phyloP scores from a whole-genome alignment of 1,284 basidiomycete genomes.

The Trichosporon coremiiforme region DNA sequence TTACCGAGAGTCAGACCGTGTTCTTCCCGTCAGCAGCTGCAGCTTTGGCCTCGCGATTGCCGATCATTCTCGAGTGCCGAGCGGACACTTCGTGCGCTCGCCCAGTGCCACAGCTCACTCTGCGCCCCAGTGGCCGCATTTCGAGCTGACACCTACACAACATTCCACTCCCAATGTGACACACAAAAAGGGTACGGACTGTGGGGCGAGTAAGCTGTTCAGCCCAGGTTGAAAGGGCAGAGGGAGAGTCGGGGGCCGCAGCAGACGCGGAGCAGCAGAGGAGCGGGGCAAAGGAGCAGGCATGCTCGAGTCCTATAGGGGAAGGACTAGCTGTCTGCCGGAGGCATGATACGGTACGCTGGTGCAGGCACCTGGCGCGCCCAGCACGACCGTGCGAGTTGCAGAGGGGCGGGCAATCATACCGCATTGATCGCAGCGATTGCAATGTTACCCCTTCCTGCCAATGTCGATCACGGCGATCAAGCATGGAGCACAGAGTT shows the following conservation, averaged over 20 bases:
- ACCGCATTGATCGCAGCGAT: not conserved
- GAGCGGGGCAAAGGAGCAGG: too few relatives aligned
- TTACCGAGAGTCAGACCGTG: not conserved
- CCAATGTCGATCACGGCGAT: not conserved
- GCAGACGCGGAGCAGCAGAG: too few relatives aligned
- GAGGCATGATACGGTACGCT: too few relatives aligned
- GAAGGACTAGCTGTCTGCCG: too few relatives aligned
- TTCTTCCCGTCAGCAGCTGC: not conserved
- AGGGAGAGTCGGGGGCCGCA: not conserved
- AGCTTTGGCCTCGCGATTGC: not conserved
- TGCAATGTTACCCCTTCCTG: not conserved
- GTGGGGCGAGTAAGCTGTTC: not conserved
- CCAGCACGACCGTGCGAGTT: too few relatives aligned
- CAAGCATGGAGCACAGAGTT: not conserved
- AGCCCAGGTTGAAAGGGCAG: not conserved
- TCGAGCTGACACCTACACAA: not conserved
- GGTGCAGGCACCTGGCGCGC: too few relatives aligned
- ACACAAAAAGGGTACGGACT: not conserved
- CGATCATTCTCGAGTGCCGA: not conserved
- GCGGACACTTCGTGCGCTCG: too few relatives aligned
- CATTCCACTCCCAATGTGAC: not conserved
- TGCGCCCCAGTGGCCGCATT: not conserved
- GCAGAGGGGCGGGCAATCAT: too few relatives aligned
- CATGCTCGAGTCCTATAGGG: too few relatives aligned
- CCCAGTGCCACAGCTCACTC: not conserved